Percentiles rank a stretch among this genome's conserved stretches.
Evolutionary conservation across 2,329 filamentous ascomycete species (phyloP).

Genomic region (Furcasterigmium sp.): DNA sequence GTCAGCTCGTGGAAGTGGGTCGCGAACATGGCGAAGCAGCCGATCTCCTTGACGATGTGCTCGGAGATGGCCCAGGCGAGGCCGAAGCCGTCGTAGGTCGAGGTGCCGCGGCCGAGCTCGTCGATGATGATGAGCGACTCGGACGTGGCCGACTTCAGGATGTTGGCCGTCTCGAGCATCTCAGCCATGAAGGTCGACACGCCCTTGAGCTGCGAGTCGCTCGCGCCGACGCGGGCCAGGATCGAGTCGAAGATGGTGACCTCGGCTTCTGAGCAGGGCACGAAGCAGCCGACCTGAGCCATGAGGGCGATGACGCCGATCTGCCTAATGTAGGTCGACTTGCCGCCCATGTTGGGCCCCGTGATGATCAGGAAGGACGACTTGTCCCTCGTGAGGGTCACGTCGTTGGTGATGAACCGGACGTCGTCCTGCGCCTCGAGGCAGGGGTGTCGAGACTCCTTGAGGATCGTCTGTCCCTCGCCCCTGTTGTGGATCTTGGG

Average conservation of each 20-base stretch:
- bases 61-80: constrained; percentile 99
- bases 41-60: constrained; percentile 92
- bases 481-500: constrained; percentile 88
- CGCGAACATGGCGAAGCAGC: constrained; percentile 90
- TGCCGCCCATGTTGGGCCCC: constrained; percentile 98
- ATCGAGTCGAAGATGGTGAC: constrained; percentile 96
- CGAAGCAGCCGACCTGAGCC: constrained; percentile 95
- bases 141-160: constrained; percentile 90
- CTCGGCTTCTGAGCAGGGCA: constrained; percentile 85
- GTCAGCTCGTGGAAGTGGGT: constrained; percentile 99
- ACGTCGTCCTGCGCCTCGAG: constrained; percentile 99
- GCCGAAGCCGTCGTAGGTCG: constrained; percentile 96
- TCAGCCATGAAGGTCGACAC: constrained; percentile 99
- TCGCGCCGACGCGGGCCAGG: constrained; percentile 89
- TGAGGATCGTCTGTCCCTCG: constrained; percentile 81
- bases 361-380: constrained; percentile 96
- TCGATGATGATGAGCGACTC: constrained; percentile 99
- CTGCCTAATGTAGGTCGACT: constrained; percentile 96
- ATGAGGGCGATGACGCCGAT: constrained; percentile 95
- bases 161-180: constrained; percentile 98
- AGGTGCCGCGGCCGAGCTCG: constrained; percentile 92
- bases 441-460: constrained; percentile 91
- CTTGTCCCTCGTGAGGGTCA: constrained; percentile 68
- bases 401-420: constrained; percentile 97
- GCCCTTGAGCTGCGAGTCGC: constrained; percentile 93